phyloP scores from a whole-genome alignment of 176 grass and related monocot species.

The Bromus sterilis region DNA sequence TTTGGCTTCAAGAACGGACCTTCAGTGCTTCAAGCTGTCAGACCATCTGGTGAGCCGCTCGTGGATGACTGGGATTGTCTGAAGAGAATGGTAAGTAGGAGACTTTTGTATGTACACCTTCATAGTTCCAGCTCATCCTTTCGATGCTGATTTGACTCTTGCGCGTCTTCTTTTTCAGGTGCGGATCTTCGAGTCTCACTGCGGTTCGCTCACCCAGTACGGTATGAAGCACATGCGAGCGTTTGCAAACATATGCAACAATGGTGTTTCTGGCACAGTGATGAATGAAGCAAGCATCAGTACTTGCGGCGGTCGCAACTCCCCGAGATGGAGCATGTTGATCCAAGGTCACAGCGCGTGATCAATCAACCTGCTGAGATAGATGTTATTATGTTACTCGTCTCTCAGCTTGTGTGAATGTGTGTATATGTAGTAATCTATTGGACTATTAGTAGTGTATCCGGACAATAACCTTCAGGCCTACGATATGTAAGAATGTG shows the following conservation, averaged over 20 bases:
- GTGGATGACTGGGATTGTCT: constrained; percentile 91
- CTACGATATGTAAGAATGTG: not conserved
- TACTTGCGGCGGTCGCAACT: constrained; percentile 39
- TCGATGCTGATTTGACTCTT: not conserved
- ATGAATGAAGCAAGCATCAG: constrained; percentile 45
- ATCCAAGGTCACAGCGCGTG: constrained; percentile 59
- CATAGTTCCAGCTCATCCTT: not conserved
- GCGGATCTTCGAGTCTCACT: constrained; percentile 61
- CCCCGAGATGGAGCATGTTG: constrained; percentile 44
- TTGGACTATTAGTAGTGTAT: not conserved
- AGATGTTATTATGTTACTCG: not conserved
- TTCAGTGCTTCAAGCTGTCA: constrained; percentile 40
- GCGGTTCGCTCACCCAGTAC: constrained; percentile 72
- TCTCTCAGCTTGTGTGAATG: not conserved
- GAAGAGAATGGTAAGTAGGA: constrained; percentile 60
- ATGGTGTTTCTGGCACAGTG: constrained; percentile 13
- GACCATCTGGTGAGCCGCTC: constrained; percentile 42
- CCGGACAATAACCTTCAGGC: not conserved
- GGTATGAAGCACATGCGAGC: constrained; percentile 81
- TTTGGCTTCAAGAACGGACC: constrained; percentile 62
- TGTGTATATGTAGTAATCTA: constrained; percentile 1
- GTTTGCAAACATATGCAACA: constrained; percentile 81
- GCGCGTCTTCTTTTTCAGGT: constrained; percentile 39
- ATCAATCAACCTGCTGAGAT: constrained; percentile 27
- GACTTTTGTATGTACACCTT: not conserved